Evolutionary conservation across 495 filamentous ascomycete genomes (phyloP), one percentile per base, ranked within the genome.

Genomic region (Pseudomonodictys pantanalensis): DNA sequence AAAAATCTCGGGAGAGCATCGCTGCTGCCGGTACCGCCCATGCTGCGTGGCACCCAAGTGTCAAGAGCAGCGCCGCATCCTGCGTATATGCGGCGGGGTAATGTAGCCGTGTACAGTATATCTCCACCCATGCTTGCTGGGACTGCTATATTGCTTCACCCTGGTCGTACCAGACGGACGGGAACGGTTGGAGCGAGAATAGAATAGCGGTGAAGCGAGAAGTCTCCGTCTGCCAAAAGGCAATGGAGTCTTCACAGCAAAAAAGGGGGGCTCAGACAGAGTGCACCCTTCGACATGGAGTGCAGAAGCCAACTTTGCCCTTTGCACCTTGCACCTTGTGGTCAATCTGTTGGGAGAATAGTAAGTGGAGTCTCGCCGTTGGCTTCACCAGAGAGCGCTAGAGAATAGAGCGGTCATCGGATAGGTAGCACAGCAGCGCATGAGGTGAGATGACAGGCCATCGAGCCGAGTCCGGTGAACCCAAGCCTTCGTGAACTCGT

Each of bases 131-230:
- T 59, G 61, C 39, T 43, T 38, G 62, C 56, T 44, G 51, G 56
- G 56, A 56, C 46, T 23, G 18, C 1, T 60, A 60, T 43, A 65
- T 65, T 65, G 47, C 52, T 38, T 25, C 15, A 60, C 49, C 62
- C 54, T 30, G 22, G 56, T 41, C 38, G 7, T 25, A 42, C 52
- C 46, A 52, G 26, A 45, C 41, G 58, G 53, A 62, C 33, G 51
- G 58, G 22, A 48, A 49, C 20, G 33, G 45, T 43, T n/a, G 17
- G 8, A 17, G 9, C 49, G 46, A 55, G 58, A 62, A 62, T 66
- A 66, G 63, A 66, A 61, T 28, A 62, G 63, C 63, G 63, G 63
- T 66, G 63, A 66, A 53, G 12, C 29, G 32, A 17, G 25, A 18
- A 12, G 42, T 41, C 4, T 41, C 32, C 7, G 20, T 10, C 23